These are phyloP conservation scores for Pleoardoris graminearum DNA, from an alignment of 2,329 filamentous ascomycete species.

Conservation along the genomic window DNA sequence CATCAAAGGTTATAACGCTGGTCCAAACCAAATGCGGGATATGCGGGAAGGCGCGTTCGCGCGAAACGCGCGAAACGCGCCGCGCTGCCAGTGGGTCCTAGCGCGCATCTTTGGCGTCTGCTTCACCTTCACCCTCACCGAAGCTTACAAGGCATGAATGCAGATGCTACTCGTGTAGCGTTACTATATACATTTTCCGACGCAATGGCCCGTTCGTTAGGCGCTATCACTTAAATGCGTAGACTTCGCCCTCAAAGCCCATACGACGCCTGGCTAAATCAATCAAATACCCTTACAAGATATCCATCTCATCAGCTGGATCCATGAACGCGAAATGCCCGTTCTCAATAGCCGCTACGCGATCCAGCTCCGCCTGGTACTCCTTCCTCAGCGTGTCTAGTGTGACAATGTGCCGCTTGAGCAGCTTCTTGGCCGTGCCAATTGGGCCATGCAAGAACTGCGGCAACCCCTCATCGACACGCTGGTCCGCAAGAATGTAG, in stretches of 20 bases:
- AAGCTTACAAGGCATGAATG: neutral
- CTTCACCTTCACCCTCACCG: too few species aligned
- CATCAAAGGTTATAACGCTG: too few species aligned
- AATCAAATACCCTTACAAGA: constrained; percentile 33
- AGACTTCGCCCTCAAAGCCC: neutral
- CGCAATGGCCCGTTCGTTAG: neutral
- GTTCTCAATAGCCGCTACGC: constrained; percentile 83
- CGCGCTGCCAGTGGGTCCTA: too few species aligned
- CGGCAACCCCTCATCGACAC: constrained; percentile 45
- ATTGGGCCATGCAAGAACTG: constrained; percentile 31
- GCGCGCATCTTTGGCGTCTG: too few species aligned
- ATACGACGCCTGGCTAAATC: constrained; percentile 30
- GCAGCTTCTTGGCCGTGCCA: constrained; percentile 41
- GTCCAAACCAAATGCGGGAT: too few species aligned
- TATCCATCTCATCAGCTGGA: constrained; percentile 41
- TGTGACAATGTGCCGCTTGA: constrained; percentile 77
- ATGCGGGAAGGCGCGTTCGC: too few species aligned
- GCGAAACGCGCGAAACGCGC: too few species aligned
- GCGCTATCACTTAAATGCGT: neutral
- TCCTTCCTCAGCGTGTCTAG: constrained; percentile 83
- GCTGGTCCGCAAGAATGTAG: constrained; percentile 69
- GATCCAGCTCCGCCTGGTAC: constrained; percentile 88
- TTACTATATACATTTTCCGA: neutral
- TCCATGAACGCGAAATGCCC: constrained; percentile 79
- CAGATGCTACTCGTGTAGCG: neutral